Evolutionary conservation across 768 basidiomycete genomes (phyloP), one percentile per base, ranked within the genome.

Genomic region (Sarcomyxa edulis): DNA sequence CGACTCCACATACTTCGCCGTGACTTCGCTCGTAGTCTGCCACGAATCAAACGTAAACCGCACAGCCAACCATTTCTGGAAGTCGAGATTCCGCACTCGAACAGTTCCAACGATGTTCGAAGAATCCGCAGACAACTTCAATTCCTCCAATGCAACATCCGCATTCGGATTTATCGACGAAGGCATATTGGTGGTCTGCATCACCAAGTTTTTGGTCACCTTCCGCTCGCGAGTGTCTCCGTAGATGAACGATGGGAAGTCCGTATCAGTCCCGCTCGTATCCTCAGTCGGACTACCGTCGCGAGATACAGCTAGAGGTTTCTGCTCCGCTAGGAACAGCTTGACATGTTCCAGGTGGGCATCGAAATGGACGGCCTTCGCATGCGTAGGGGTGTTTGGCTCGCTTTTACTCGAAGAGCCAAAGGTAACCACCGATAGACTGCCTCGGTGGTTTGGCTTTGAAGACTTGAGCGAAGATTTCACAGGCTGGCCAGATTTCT

Each of bases 21-120:
- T 76, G 42, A 96, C 88, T 60, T 98, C 95, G 58, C 84, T 87
- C 42, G 90, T 94, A 32, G 95, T 99, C 59, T 92, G 90, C 95
- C 95, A 98, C 48, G 69, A 72, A 56, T 98, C 95, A 49, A 94
- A 75, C 1, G 95, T 97, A 60, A 96, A 98, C 20, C 95, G 78
- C 18, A 92, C 77, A 6, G 81, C 84, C 37, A 98, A 72, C 69
- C 77, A 76, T 64, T 97, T 98, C 51, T 84, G 71, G 62, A 80
- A 98, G 6, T 90, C 78, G 35, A 97, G 55, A 56, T 98, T 97
- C 50, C 80, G 74, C 42, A 95, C 87, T 32, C 80, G 76, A 30
- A 91, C 73, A 27, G 66, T 68, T 18, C 95, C 95, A n/a, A 71
- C 58, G 36, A 97, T 71, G 39, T 66, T 69, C 23, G 61, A 61